Evolutionary conservation across 768 basidiomycete species (phyloP), one percentile per base, ranked within the genome.

Genomic region (Lyophyllum semitale): DNA sequence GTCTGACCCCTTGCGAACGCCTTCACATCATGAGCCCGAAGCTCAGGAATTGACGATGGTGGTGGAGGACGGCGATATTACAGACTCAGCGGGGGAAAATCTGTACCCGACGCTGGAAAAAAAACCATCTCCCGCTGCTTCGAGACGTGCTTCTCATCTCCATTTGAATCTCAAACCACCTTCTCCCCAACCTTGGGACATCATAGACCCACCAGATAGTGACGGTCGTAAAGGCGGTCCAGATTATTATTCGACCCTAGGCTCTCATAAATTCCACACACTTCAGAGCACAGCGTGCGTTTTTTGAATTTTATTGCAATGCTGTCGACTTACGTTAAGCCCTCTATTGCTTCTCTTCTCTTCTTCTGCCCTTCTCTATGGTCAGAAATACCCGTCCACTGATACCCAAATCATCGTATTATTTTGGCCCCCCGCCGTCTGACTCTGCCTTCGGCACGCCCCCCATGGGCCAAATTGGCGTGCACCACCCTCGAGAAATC

Each of bases 401-500:
- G 52, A 83, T 88, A 60, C 92, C 92, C 26, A 85, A 85, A 58
- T 93, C 92, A 0, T 82, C 89, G 22, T 94, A 93, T 71, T 91
- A 91, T 68, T 89, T 87, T 68, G 91, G 91, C 13, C 89, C 91
- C 3, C 91, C 91, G 17, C 78, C 87, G 2, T 68, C 80, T n/a
- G 84, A 84, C 59, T 81, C 90, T 32, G 91, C 91, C 26, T 97
- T 84, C 67, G 91, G 92, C 2, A 91, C 89, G 0, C 72, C 79
- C 1, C 93, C 93, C 8, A 73, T 88, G 6, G 96, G 96, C 1
- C 86, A 88, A 48, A 89, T 98, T 54, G 95, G 95, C 2, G 72
- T 88, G 22, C 92, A 97, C 67, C 87, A 92, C 62, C 95, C 96
- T 15, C 85, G 95, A 50, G 96, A 98, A 74, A 84, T 99, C 54